Conservation (phyloP, 192 early-diverging fungal genomes). For the Phycomyces blakesleeanus region DNA sequence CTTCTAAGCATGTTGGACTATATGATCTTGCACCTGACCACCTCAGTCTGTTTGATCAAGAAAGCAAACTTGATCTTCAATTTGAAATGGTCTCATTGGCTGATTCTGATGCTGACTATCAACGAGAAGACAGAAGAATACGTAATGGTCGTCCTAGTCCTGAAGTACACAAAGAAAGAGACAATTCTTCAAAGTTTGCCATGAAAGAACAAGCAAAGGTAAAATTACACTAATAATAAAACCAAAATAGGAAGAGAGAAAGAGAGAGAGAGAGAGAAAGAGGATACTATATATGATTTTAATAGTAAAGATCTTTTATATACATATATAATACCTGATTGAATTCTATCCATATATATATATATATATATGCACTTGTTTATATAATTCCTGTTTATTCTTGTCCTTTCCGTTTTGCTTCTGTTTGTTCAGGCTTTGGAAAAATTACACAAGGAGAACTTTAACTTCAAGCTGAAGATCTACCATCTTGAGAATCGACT, state of each 20-base stretch:
- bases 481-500: conserved; percentile 51
- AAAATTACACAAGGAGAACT: conserved; percentile 51
- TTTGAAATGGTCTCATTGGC: background rate
- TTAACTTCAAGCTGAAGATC: conserved; percentile 50
- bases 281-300: too few species aligned
- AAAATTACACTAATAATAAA: background rate
- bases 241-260: background rate
- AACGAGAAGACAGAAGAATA: background rate
- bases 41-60: conserved; percentile 1
- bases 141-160: background rate
- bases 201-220: background rate
- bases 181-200: background rate
- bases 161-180: background rate
- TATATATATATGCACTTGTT: too few species aligned
- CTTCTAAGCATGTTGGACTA: background rate
- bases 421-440: conserved; percentile 44
- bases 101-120: background rate
- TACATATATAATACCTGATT: too few species aligned
- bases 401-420: background rate
- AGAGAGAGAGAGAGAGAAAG: background rate
- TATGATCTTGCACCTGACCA: background rate
- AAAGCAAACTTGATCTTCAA: background rate
- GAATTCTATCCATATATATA: too few species aligned
- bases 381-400: background rate
- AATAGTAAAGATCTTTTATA: too few species aligned